Conservation (phyloP, 306 rosid species). For the Cajanus cajan region DNA sequence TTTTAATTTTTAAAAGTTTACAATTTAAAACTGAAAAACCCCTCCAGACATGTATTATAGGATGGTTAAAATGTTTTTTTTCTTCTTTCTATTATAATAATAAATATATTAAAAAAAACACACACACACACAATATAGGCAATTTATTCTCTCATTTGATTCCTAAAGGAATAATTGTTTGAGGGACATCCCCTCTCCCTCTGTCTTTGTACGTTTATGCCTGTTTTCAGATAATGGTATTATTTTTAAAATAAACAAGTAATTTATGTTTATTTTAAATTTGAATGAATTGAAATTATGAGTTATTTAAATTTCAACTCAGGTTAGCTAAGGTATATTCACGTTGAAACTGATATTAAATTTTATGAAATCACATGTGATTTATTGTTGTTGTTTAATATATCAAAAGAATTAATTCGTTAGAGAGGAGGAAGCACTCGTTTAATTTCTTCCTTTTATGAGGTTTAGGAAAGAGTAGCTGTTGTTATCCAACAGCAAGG, state of each 20-base stretch:
- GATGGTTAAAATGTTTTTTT: neutral
- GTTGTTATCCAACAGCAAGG: conserved; percentile 38
- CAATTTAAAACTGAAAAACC: no score
- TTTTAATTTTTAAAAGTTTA: no score
- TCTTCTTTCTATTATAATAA: no score
- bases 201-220: neutral
- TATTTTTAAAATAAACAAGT: neutral
- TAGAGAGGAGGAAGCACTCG: neutral
- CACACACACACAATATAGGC: neutral
- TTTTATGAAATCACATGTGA: neutral
- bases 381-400: neutral
- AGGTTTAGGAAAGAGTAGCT: conserved; percentile 42
- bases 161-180: neutral
- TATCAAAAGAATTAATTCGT: neutral
- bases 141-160: neutral
- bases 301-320: neutral
- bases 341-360: neutral
- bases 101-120: no score
- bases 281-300: neutral
- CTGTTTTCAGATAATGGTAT: neutral
- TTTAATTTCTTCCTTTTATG: conserved; percentile 22
- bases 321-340: neutral
- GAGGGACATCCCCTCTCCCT: neutral
- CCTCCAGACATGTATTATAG: no score
- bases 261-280: neutral